A percentile compares a stretch with the other conserved stretches of the same genome.
phyloP scores from a whole-genome alignment of 345 rosid species.

The Boechera divaricarpa region DNA sequence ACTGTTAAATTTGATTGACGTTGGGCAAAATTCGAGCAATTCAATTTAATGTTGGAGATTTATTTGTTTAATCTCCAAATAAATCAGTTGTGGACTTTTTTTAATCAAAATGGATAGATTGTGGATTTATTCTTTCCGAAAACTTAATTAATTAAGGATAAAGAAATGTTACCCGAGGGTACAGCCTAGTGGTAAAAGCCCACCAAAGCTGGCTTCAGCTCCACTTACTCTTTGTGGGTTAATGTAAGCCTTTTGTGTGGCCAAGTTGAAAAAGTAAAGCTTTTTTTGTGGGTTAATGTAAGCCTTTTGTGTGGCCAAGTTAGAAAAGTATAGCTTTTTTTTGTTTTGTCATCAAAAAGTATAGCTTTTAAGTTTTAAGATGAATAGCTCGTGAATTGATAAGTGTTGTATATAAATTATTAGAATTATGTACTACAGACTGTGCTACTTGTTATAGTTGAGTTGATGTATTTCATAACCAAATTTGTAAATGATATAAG shows the following conservation, averaged over 20 bases:
- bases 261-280: neutral
- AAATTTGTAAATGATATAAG: no score
- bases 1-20: no score
- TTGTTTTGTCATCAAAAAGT: neutral
- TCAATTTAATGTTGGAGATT: neutral
- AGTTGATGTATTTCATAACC: no score
- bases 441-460: no score
- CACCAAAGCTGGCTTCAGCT: conserved; percentile 27
- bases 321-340: neutral
- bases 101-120: no score
- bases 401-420: neutral
- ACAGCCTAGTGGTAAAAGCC: conserved; percentile 13
- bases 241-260: conserved; percentile 26
- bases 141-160: neutral
- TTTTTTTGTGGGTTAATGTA: conserved; percentile 12
- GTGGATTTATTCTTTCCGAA: no score
- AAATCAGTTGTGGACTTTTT: neutral
- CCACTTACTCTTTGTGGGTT: conserved; percentile 25
- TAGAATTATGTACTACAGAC: no score
- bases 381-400: neutral
- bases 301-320: conserved; percentile 21
- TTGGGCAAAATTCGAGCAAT: neutral
- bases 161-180: neutral
- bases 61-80: neutral
- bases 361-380: neutral